phyloP scores from a whole-genome alignment of 2,329 filamentous ascomycete species.

The Huntiella abstrusa region DNA sequence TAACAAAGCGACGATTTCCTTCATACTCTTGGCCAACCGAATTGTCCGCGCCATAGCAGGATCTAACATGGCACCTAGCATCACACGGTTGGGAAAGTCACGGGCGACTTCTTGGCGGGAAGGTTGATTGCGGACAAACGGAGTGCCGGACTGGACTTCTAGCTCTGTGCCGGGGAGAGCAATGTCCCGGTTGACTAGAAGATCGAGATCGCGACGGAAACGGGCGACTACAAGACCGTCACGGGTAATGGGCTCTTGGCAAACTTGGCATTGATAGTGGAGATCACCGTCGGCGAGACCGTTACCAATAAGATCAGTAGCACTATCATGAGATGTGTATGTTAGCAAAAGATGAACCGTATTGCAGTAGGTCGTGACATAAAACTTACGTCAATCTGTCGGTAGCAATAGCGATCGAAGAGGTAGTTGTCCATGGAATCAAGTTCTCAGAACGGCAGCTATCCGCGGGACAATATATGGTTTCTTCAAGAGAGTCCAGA shows the following conservation, averaged over 20 bases:
- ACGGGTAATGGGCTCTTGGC: conserved; percentile 31
- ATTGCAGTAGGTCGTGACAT: background rate
- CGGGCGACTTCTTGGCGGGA: conserved; percentile 14
- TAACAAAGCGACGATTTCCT: background rate
- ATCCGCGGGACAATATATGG: conserved; percentile 30
- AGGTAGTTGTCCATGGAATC: conserved; percentile 40
- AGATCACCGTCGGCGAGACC: conserved; percentile 46
- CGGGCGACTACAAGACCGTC: conserved; percentile 41
- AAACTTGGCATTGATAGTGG: conserved; percentile 29
- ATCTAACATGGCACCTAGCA: background rate
- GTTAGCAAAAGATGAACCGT: background rate
- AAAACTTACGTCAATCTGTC: conserved; percentile 1
- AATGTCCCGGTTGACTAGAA: conserved; percentile 24
- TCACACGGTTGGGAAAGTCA: conserved; percentile 32
- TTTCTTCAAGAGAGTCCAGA: conserved; percentile 29
- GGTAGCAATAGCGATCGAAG: conserved; percentile 17
- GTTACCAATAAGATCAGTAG: conserved; percentile 20
- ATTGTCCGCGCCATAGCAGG: background rate
- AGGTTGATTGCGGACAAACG: conserved; percentile 14
- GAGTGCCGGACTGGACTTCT: conserved; percentile 30
- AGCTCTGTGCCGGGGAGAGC: conserved; percentile 54
- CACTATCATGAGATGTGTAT: background rate
- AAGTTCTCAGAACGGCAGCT: conserved; percentile 24
- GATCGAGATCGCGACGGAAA: conserved; percentile 36
- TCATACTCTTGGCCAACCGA: conserved; percentile 24